Conservation (phyloP, 352 stramenopile genomes). For the Pythium utonaiense region DNA sequence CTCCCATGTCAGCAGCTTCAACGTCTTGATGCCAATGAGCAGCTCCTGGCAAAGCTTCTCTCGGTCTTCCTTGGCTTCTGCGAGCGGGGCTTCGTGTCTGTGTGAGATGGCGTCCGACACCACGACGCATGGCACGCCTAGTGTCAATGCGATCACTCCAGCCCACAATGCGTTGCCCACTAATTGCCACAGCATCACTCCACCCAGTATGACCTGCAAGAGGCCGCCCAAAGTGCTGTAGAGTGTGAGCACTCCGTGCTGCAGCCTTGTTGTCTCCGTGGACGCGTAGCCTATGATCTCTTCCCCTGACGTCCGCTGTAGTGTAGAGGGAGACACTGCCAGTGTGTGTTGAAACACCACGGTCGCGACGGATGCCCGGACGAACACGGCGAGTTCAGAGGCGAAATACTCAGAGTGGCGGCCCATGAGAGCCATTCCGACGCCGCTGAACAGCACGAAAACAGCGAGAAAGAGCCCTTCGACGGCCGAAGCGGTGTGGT, state of each 20-base stretch:
- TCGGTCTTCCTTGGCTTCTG: conserved; percentile 89
- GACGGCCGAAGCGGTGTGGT: conserved; percentile 39
- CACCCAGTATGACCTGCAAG: conserved; percentile 64
- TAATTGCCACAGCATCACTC: conserved; percentile 51
- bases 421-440: conserved; percentile 58
- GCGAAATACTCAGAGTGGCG: conserved; percentile 55
- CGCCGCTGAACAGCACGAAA: conserved; percentile 56
- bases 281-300: conserved; percentile 96
- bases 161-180: conserved; percentile 81
- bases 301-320: conserved; percentile 67
- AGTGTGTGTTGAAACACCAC: conserved; percentile 76
- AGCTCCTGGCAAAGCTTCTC: conserved; percentile 94
- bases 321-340: conserved; percentile 67
- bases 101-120: conserved; percentile 21
- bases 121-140: conserved; percentile 25
- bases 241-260: conserved; percentile 45
- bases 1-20: conserved; percentile 97
- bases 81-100: conserved; percentile 74
- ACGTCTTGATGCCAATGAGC: conserved; percentile 90
- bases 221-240: conserved; percentile 23
- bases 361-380: conserved; percentile 39
- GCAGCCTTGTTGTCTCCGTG: conserved; percentile 92
- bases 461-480: conserved; percentile 51
- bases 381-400: conserved; percentile 7
- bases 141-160: conserved; percentile 87